Percentiles rank a stretch among this genome's conserved stretches.
phyloP scores from a whole-genome alignment of 2,329 filamentous ascomycete genomes.

The Peltaster fructicola region DNA sequence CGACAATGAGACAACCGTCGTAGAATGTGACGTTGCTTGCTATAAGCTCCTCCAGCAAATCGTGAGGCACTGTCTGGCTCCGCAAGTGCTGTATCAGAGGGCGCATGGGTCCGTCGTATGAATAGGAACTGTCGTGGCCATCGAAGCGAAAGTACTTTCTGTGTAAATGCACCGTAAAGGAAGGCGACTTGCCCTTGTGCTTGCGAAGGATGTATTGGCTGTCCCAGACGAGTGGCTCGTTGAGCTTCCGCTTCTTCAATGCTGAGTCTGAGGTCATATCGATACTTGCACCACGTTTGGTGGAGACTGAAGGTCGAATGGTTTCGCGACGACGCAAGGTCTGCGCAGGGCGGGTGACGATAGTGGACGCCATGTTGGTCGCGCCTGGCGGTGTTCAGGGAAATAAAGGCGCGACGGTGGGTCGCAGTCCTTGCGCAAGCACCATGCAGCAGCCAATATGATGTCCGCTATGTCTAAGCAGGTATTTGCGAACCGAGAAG shows the following conservation, averaged over 20 bases:
- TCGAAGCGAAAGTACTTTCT: slow-evolving; percentile 81
- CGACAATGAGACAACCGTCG: slow-evolving; percentile 83
- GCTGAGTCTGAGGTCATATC: slow-evolving; percentile 11
- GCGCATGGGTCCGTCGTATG: slow-evolving; percentile 83
- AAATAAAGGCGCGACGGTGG: too few species aligned
- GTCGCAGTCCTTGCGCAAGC: too few species aligned
- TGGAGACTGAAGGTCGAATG: slow-evolving; percentile 20
- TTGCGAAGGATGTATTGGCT: slow-evolving; percentile 69
- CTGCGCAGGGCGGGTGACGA: slow-evolving; percentile 20
- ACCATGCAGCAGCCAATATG: too few species aligned
- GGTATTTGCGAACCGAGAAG: too few species aligned
- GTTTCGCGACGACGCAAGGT: slow-evolving; percentile 23
- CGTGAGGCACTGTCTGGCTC: slow-evolving; percentile 66
- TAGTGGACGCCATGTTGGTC: slow-evolving; percentile 18
- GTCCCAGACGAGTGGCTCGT: slow-evolving; percentile 40
- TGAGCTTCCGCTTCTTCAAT: slow-evolving; percentile 14
- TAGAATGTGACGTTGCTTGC: slow-evolving; percentile 64
- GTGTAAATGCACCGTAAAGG: slow-evolving; percentile 72
- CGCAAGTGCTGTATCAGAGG: slow-evolving; percentile 61
- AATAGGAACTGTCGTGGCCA: slow-evolving; percentile 79
- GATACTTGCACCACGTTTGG: slow-evolving; percentile 13
- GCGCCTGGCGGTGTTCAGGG: too few species aligned
- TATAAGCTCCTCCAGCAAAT: slow-evolving; percentile 65
- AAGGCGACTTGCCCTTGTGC: slow-evolving; percentile 55
- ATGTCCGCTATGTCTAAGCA: too few species aligned